Conservation (phyloP, 108 stramenopile species). For the Nitzschia sp. region DNA sequence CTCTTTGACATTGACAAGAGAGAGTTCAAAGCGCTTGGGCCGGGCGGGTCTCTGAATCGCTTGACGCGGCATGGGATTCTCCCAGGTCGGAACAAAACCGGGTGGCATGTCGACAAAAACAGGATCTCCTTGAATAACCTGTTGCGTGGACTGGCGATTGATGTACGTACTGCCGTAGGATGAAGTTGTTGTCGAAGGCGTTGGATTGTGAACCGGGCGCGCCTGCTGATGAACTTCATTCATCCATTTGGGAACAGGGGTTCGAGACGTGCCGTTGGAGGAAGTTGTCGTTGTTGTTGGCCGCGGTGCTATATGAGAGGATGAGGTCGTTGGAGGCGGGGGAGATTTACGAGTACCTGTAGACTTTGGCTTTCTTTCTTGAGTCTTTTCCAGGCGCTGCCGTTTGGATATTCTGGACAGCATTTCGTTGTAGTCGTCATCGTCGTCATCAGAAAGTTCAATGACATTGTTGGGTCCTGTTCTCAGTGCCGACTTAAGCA, state of each 20-base stretch:
- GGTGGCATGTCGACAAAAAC: slow-evolving; percentile 15
- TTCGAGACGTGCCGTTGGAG: background rate
- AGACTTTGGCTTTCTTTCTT: too few relatives aligned
- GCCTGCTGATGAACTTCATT: background rate
- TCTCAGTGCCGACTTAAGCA: too few relatives aligned
- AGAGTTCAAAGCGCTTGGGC: slow-evolving; percentile 36
- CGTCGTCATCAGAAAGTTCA: slow-evolving; percentile 34
- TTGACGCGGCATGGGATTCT: slow-evolving; percentile 14
- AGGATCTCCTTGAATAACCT: slow-evolving; percentile 7
- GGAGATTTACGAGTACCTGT: too few relatives aligned
- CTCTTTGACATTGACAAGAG: slow-evolving; percentile 69
- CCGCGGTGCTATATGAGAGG: too few relatives aligned
- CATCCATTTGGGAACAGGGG: slow-evolving; percentile 17
- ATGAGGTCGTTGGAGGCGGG: too few relatives aligned
- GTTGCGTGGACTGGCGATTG: too few relatives aligned
- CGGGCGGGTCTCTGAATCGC: background rate
- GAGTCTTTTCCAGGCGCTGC: background rate
- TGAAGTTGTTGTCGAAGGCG: too few relatives aligned
- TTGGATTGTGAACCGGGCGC: background rate
- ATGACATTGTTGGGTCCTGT: slow-evolving; percentile 7
- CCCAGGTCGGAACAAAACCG: slow-evolving; percentile 34
- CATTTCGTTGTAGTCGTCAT: background rate
- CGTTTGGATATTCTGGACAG: background rate
- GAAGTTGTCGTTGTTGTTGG: background rate
- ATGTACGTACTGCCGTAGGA: too few relatives aligned